A percentile compares a stretch with the other conserved stretches of the same genome.
Conservation (phyloP, 2,329 filamentous ascomycete species). For the Nothopassalora personata region DNA sequence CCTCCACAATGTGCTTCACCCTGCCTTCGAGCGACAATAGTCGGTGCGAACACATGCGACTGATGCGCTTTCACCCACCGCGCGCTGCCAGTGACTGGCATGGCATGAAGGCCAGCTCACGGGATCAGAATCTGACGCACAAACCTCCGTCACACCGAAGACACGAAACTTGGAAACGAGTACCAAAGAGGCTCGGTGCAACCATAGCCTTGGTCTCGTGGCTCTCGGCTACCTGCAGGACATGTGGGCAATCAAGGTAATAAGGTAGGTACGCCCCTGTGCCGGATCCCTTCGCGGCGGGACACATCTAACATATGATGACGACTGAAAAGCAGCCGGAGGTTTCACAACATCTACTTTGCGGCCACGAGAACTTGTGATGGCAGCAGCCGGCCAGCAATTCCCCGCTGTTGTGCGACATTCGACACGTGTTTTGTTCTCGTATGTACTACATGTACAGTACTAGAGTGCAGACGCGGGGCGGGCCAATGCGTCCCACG, state of each 20-base stretch:
- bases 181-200: neutral
- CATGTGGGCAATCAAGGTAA: neutral
- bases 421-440: too few relatives aligned
- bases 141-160: neutral
- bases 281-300: neutral
- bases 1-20: neutral
- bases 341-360: slow-evolving; percentile 1
- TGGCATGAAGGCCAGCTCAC: neutral
- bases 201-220: slow-evolving; percentile 1
- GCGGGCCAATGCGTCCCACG: neutral
- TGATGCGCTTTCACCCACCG: neutral
- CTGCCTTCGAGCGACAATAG: neutral
- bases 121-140: neutral
- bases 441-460: too few relatives aligned
- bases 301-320: neutral
- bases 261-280: slow-evolving; percentile 5
- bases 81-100: neutral
- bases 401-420: too few relatives aligned
- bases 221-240: slow-evolving; percentile 8
- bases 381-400: neutral
- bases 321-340: neutral
- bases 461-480: too few relatives aligned
- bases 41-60: neutral
- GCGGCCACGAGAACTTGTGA: neutral
- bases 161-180: neutral